phyloP scores from a whole-genome alignment of 2,329 filamentous ascomycete genomes.

The Hypoxylon sp. region DNA sequence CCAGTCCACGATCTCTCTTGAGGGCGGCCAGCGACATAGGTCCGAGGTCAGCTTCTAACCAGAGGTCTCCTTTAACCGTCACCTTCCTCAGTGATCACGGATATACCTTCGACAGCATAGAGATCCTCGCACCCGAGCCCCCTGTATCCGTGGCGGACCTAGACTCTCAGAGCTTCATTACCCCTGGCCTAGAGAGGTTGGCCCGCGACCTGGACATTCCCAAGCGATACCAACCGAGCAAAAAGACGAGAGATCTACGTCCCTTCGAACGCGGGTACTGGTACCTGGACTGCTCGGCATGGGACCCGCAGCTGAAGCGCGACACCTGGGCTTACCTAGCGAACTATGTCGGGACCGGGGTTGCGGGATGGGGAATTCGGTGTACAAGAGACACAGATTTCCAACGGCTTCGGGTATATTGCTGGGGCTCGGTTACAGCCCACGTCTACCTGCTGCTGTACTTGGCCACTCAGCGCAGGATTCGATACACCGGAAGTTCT shows the following conservation, averaged over 20 bases:
- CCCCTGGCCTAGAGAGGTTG: constrained; percentile 61
- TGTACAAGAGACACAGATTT: constrained; percentile 57
- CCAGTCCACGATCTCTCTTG: constrained; percentile 37
- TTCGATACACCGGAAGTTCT: constrained; percentile 63
- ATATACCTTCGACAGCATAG: constrained; percentile 48
- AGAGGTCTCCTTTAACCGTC: constrained; percentile 30
- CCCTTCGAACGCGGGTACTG: constrained; percentile 80
- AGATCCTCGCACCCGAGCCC: constrained; percentile 64
- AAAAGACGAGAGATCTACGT: constrained; percentile 58
- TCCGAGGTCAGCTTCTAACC: constrained; percentile 31
- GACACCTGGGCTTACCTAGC: constrained; percentile 69
- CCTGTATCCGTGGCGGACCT: constrained; percentile 55
- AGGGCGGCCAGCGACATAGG: constrained; percentile 49
- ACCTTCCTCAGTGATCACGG: constrained; percentile 39
- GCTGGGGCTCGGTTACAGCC: constrained; percentile 77
- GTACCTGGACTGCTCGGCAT: constrained; percentile 66
- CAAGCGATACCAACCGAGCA: constrained; percentile 61
- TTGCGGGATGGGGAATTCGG: constrained; percentile 73
- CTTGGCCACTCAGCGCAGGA: constrained; percentile 69
- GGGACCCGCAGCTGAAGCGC: constrained; percentile 57
- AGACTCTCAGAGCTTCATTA: constrained; percentile 60
- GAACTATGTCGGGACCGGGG: constrained; percentile 65
- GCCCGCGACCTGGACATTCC: constrained; percentile 59
- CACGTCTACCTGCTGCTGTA: constrained; percentile 81
- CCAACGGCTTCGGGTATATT: constrained; percentile 70